Percentiles rank a stretch among this genome's conserved stretches.
These are phyloP conservation scores for Trametes elegans DNA, from an alignment of 768 basidiomycete species.

Conservation along the genomic window DNA sequence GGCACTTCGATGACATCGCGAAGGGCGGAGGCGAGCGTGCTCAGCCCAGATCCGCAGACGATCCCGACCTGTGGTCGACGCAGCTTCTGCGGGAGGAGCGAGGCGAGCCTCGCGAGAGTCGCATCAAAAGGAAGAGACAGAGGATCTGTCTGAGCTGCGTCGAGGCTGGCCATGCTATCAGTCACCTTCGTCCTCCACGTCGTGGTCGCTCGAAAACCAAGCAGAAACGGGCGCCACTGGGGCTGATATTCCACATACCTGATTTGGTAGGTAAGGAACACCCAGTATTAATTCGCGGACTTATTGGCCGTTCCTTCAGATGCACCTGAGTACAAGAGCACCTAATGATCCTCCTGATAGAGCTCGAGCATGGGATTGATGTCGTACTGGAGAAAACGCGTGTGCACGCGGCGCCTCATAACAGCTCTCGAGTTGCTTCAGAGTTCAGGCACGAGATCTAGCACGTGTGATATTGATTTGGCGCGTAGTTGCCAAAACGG, in stretches of 20 bases:
- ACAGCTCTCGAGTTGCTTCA: background rate
- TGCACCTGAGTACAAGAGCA: too few relatives aligned
- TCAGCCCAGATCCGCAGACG: constrained; percentile 84
- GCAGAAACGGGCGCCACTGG: too few relatives aligned
- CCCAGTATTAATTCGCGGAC: too few relatives aligned
- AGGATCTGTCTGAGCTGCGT: constrained; percentile 4
- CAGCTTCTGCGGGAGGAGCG: constrained; percentile 37
- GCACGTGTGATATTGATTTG: background rate
- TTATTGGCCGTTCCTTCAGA: too few relatives aligned
- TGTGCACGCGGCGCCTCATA: too few relatives aligned
- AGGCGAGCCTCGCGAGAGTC: constrained; percentile 28
- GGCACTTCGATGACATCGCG: constrained; percentile 57
- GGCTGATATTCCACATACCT: too few relatives aligned
- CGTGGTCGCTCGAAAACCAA: too few relatives aligned
- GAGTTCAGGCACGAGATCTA: background rate
- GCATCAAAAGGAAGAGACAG: constrained; percentile 27
- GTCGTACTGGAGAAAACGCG: too few relatives aligned
- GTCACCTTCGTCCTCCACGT: background rate
- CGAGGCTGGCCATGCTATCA: background rate
- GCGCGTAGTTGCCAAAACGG: background rate
- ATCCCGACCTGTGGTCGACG: constrained; percentile 71
- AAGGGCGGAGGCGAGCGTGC: constrained; percentile 65
- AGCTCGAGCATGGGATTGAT: too few relatives aligned
- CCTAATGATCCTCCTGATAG: too few relatives aligned
- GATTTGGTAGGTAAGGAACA: too few relatives aligned